A percentile compares a stretch with the other conserved stretches of the same genome.
These are phyloP conservation scores for Phytophthora fragariaefolia DNA, from an alignment of 352 stramenopile genomes.

Conservation along the genomic window DNA sequence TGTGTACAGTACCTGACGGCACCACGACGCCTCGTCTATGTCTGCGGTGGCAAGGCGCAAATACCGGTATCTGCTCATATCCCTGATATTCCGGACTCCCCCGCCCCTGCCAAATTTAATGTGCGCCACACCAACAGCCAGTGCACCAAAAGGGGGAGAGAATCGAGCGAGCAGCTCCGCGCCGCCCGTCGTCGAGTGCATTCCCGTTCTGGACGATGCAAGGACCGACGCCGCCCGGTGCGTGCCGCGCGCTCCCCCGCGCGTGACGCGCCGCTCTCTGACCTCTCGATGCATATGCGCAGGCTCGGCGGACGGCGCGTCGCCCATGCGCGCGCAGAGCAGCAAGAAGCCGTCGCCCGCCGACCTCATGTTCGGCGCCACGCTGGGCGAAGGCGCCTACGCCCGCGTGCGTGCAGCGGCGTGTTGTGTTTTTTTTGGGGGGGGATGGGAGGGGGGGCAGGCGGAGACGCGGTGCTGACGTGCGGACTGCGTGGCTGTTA, in stretches of 20 bases:
- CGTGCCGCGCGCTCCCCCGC: neutral
- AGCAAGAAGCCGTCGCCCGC: constrained; percentile 81
- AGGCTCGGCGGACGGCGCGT: constrained; percentile 48
- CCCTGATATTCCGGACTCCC: constrained; percentile 13
- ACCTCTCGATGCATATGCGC: neutral
- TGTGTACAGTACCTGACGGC: too few species aligned
- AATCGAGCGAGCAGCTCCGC: constrained; percentile 43
- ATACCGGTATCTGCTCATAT: constrained; percentile 5
- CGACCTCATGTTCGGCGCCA: constrained; percentile 91
- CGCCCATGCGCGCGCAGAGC: constrained; percentile 48
- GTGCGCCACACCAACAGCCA: constrained; percentile 40
- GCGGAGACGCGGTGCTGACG: neutral
- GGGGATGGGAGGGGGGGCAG: too few species aligned
- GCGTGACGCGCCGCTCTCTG: neutral
- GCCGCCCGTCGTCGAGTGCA: constrained; percentile 28
- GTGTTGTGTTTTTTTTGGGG: too few species aligned
- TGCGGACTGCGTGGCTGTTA: constrained; percentile 13
- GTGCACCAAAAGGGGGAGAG: constrained; percentile 29
- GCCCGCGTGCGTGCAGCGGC: constrained; percentile 59
- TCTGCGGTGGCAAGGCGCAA: constrained; percentile 19
- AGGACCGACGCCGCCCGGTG: constrained; percentile 46
- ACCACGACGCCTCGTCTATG: constrained; percentile 21
- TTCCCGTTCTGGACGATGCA: constrained; percentile 36
- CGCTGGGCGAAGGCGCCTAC: constrained; percentile 89
- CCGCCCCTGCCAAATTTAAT: constrained; percentile 3